Evolutionary conservation across 768 basidiomycete species (phyloP), one percentile per base, ranked within the genome.

Genomic region (Sporobolomyces pararoseus): DNA sequence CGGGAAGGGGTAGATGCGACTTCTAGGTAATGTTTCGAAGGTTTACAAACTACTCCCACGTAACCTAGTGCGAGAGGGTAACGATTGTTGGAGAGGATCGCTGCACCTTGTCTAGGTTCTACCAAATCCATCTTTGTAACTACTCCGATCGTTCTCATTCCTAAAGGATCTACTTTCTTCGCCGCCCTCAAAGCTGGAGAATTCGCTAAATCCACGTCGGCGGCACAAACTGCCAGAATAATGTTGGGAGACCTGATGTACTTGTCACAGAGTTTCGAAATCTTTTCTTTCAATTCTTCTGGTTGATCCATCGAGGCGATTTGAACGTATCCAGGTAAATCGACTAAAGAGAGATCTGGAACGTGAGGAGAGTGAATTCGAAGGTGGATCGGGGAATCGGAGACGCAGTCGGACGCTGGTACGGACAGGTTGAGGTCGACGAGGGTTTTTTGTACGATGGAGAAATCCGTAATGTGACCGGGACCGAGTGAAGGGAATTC

Each of bases 231-330:
- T 7, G 96, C 95, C n/a, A 99, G 85, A 75, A 98, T 89, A 79
- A 99, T 92, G 79, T 99, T 99, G n/a, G 96, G 95, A 78, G 97
- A 92, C n/a, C 90, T 87, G 76, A 99, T 99, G 79, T 99, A 99
- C 78, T 88, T 90, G 65, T 97, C 96, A 80, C 96, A 98, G 1
- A 99, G 82, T 13, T 78, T 76, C 0, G 89, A 83, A 70, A 99
- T 95, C 80, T 97, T 95, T 77, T 95, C 91, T 78, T 91, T 96
- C 70, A 99, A 84, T 25, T 84, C 83, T 72, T 97, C 94, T 0
- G 96, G 96, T 78, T 99, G 96, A 81, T 99, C 95, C 81, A 97
- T 81, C 52, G 90, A 92, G 7, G 90, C 83, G 50, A 98, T 89
- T 78, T 99, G 95, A 66, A 99, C 87, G 79, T 99, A 99, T 3